These are phyloP conservation scores for Rhizoclosmatium sp. DNA, from an alignment of 192 early-diverging fungal genomes.

Conservation along the genomic window DNA sequence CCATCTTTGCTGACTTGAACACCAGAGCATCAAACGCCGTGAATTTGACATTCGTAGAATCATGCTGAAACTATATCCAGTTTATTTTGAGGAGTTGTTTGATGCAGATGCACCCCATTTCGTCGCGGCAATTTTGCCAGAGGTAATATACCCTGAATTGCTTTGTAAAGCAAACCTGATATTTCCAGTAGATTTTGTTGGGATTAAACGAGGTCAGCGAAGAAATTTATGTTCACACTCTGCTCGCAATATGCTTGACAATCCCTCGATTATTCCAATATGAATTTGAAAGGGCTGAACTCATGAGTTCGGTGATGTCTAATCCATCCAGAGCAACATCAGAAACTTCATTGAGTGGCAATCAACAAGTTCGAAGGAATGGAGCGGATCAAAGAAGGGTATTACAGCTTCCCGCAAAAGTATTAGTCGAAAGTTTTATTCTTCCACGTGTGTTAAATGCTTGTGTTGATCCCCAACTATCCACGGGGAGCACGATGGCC, in stretches of 20 bases:
- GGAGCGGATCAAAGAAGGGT: not conserved
- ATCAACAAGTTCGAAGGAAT: not conserved
- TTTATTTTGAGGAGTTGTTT: constrained; percentile 31
- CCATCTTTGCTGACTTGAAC: not conserved
- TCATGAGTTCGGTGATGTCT: not conserved
- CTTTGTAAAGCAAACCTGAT: not conserved
- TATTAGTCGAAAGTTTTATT: constrained; percentile 19
- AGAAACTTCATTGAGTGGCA: not conserved
- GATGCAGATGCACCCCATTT: constrained; percentile 14
- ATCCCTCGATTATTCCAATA: constrained; percentile 16
- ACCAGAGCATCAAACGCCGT: constrained; percentile 18
- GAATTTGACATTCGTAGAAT: constrained; percentile 17
- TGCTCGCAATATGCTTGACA: constrained; percentile 5
- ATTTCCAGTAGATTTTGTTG: constrained; percentile 10
- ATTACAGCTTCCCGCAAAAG: constrained; percentile 9
- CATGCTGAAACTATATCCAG: constrained; percentile 26
- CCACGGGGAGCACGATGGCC: not conserved
- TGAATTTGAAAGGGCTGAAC: constrained; percentile 1
- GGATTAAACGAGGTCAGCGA: constrained; percentile 32
- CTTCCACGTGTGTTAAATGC: constrained; percentile 20
- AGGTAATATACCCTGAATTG: constrained; percentile 12
- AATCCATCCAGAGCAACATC: not conserved
- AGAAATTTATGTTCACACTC: constrained; percentile 33
- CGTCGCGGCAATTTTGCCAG: constrained; percentile 15
- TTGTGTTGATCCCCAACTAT: constrained; percentile 1